Base-by-base conservation (phyloP, 1,139 yeast genomes). In the Schwanniomyces etchellsii region DNA sequence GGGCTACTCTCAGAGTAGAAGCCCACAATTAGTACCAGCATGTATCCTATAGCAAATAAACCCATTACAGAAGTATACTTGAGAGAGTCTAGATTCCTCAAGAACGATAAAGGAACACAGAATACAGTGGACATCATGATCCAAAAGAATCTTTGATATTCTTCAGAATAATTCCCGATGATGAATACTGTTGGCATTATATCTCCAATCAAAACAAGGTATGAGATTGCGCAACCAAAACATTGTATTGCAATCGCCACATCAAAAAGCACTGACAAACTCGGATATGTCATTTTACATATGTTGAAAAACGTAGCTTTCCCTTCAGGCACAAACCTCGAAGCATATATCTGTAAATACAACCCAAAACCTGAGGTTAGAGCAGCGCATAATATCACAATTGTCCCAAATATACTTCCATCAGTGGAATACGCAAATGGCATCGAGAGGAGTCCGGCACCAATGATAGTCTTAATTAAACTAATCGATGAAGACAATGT, bases 371-470 rank as follows among this genome's bases (percentile, higher is more conserved):
- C 85, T 2, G 95, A 79, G 0, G 95, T 74, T 2, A 73, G 20
- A 0, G 93, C 96, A 0, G 96, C 94, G 10, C 85, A 37, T 1
- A 80, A 14, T 10, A 88, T 72, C 29, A 88, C 70, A 7, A 72
- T 34, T 0, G 75, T 49, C 0, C 97, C 98, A 20, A 81, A 58
- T 2, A 80, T 42, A 3, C 88, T 54, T 2, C 96, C 96, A 50
- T 89, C 94, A n/a, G 89, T 77, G 33, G 77, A 69, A 53, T 84
- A 81, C 1, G 96, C 95, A 47, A 74, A 81, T 1, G 98, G 97
- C 65, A 93, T 81, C 11, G 96, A 95, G 34, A 91, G 71, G 43
- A 91, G 72, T 0, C 98, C 98, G 0, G 98, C 96, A 3, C 97
- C 95, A 12, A 81, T 69, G 34, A 82, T 80, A 5, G 91, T 82